Evolutionary conservation across 495 filamentous ascomycete species (phyloP), one percentile per base, ranked within the genome.

Genomic region (Aspergillus ellipticus): DNA sequence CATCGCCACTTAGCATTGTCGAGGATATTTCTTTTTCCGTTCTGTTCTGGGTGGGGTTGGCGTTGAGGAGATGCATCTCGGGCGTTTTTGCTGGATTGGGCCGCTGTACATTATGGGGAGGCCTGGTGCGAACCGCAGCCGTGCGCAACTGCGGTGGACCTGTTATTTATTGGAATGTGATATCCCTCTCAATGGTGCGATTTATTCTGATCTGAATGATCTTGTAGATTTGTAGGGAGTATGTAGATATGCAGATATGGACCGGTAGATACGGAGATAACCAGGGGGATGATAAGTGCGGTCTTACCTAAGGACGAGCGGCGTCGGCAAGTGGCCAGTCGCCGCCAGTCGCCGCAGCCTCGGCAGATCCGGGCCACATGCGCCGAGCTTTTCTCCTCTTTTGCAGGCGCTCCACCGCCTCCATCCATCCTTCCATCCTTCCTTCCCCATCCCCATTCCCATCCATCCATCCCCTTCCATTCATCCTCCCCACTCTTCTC

Each of bases 371-470:
- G 39, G 39, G 42, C 56, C 56, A 58, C 41, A 37, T 47, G 20
- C 13, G 47, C 49, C 57, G 47, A 51, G 46, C 51, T 53, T 56
- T 49, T 39, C 58, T 35, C 21, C 60, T 57, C 54, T 54, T 57
- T 61, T 51, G 43, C 26, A 17, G 24, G 22, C 3, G 16, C 43
- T 48, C 42, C 58, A 48, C 45, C 47, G 51, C 49, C 52, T 49
- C 45, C 54, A 8, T 41, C 42, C 21, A 35, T 49, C 54, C 37
- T 51, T 56, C 52, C 52, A 55, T 51, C 45, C 43, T 46, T 53
- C 17, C 21, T 11, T 16, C 60, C 51, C 60, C 41, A 47, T 59
- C 43, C 51, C 45, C 54, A 42, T 21, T 54, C 47, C 26, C 20
- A 20, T 22, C 31, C 31, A 33, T 33, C 11, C 11, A 24, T 45